A percentile compares a stretch with the other conserved stretches of the same genome.
Evolutionary conservation across 768 basidiomycete species (phyloP).

Genomic region (Atractiella rhizophila): DNA sequence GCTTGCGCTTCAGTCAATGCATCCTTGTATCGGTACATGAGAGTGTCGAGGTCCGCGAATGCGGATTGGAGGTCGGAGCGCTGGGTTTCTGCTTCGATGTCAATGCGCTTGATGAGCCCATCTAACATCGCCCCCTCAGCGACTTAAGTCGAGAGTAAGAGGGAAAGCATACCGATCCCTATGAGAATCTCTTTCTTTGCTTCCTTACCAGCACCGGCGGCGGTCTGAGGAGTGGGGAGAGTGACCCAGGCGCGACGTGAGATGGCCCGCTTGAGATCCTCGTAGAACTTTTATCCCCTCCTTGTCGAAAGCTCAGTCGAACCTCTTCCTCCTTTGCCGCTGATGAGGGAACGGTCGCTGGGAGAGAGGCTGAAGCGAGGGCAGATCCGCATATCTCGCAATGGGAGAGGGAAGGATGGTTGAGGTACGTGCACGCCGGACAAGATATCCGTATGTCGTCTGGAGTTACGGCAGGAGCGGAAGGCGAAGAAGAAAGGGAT

Average conservation of each 20-base stretch:
- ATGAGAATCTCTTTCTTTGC: not conserved
- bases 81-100: slow-evolving; percentile 37
- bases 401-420: slow-evolving; percentile 40
- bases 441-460: slow-evolving; percentile 33
- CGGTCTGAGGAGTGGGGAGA: slow-evolving; percentile 19
- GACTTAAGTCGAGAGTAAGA: slow-evolving; percentile 7
- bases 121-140: no score
- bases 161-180: not conserved
- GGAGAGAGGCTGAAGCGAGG: slow-evolving; percentile 38
- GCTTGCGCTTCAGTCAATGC: slow-evolving; percentile 60
- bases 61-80: slow-evolving; percentile 46
- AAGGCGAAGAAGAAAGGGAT: slow-evolving; percentile 5
- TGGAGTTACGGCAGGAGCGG: slow-evolving; percentile 12
- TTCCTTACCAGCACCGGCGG: not conserved
- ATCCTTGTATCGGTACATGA: slow-evolving; percentile 73
- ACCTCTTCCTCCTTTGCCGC: slow-evolving; percentile 29
- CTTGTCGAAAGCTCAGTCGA: slow-evolving; percentile 70
- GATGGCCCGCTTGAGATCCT: slow-evolving; percentile 42
- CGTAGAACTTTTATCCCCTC: slow-evolving; percentile 69
- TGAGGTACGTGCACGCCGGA: slow-evolving; percentile 73
- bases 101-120: slow-evolving; percentile 55
- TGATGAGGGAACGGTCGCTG: slow-evolving; percentile 19
- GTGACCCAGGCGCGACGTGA: slow-evolving; percentile 47
- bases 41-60: slow-evolving; percentile 59
- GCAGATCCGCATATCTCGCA: slow-evolving; percentile 74